Conservation (phyloP, 164 flowering plant species). For the grape (Vitis vinifera) region DNA sequence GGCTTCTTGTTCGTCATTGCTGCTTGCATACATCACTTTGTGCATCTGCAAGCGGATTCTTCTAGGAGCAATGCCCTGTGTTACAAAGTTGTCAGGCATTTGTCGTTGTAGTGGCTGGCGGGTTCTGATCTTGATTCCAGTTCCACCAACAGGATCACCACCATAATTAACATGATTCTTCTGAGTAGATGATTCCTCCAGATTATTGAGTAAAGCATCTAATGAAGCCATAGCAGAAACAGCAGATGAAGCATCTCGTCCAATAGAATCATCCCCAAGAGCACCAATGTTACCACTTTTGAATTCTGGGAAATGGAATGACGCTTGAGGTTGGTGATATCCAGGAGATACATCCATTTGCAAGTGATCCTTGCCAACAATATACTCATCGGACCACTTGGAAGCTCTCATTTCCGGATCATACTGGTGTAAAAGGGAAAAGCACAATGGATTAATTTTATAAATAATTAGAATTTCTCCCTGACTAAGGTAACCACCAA, state of each 20-base stretch:
- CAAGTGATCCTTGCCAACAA: constrained; percentile 6
- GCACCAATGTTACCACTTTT: neutral
- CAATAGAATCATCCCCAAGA: constrained; percentile 5
- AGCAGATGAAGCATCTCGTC: constrained; percentile 3
- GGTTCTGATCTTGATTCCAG: constrained; percentile 36
- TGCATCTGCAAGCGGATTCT: constrained; percentile 30
- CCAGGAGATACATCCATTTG: constrained; percentile 10
- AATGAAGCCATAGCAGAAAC: constrained; percentile 3
- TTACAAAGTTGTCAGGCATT: neutral
- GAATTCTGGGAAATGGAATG: neutral
- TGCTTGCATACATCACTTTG: neutral
- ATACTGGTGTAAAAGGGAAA: constrained; percentile 4
- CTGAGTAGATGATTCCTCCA: constrained; percentile 8
- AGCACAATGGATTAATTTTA: neutral
- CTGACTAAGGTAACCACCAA: neutral
- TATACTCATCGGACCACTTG: constrained; percentile 8
- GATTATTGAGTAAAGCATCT: neutral
- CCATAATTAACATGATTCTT: neutral
- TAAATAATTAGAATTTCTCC: neutral
- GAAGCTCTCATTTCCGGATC: constrained; percentile 9
- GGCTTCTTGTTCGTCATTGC: constrained; percentile 20
- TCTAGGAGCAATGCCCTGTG: constrained; percentile 39
- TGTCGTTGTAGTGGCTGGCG: constrained; percentile 23
- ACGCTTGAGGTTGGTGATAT: neutral
- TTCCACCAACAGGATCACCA: constrained; percentile 14